Evolutionary conservation across 1,284 basidiomycete species (phyloP).

Genomic region (Boletellus dicymbophilus): DNA sequence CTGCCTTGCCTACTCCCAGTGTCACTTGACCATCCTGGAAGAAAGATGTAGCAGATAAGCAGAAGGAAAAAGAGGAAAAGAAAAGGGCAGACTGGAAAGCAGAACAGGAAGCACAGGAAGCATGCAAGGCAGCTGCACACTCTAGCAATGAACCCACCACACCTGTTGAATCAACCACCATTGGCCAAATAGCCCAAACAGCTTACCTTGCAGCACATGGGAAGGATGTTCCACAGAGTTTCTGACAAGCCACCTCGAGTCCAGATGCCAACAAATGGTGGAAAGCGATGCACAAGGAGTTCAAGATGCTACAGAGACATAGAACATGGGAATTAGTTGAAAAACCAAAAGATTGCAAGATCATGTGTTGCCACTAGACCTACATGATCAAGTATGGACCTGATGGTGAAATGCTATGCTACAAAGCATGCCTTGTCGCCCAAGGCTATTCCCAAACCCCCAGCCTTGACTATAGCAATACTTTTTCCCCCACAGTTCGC

Average conservation of each 20-base stretch:
- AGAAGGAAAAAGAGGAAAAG: not conserved
- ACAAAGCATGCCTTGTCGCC: conserved; percentile 43
- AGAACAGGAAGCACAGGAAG: not conserved
- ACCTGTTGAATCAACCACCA: not conserved
- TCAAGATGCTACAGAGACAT: conserved; percentile 18
- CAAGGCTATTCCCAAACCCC: conserved; percentile 40
- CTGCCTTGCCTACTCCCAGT: no score
- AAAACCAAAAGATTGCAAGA: conserved; percentile 21
- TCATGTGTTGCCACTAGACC: conserved; percentile 36
- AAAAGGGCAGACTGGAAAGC: not conserved
- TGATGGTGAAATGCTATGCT: conserved; percentile 26
- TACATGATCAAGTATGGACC: conserved; percentile 38
- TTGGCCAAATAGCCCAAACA: not conserved
- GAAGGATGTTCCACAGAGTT: not conserved
- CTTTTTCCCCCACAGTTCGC: conserved; percentile 35
- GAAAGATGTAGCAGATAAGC: not conserved
- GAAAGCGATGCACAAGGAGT: conserved; percentile 32
- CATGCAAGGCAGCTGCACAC: no score
- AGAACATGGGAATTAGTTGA: conserved; percentile 29
- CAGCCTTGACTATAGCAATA: conserved; percentile 41
- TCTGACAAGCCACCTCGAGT: not conserved
- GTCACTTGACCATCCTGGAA: not conserved
- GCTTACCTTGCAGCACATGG: conserved; percentile 1
- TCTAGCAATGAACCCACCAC: not conserved
- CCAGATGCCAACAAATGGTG: conserved; percentile 24